Evolutionary conservation across 2,329 filamentous ascomycete species (phyloP).

Genomic region (Trichoderma endophyticum): DNA sequence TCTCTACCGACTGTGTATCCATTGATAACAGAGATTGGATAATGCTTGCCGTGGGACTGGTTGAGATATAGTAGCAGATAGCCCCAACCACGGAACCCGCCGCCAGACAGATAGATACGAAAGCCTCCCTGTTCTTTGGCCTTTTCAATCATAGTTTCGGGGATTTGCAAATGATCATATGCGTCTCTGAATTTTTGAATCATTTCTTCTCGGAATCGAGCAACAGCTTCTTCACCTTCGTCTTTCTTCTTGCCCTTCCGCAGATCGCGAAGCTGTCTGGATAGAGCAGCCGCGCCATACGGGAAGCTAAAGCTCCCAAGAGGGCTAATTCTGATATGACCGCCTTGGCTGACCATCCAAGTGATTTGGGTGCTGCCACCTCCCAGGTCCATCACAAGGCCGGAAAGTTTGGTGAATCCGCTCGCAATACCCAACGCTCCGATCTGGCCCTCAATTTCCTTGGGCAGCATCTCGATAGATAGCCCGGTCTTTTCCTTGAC

Average conservation of each 20-base stretch:
- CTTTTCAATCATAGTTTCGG: conserved; percentile 44
- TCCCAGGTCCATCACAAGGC: conserved; percentile 69
- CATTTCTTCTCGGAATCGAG: conserved; percentile 49
- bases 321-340: conserved; percentile 49
- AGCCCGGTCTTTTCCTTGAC: conserved; percentile 58
- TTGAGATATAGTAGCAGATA: conserved; percentile 61
- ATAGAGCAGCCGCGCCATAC: conserved; percentile 67
- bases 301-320: conserved; percentile 62
- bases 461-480: conserved; percentile 58
- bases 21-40: conserved; percentile 70
- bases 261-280: conserved; percentile 48
- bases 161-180: conserved; percentile 51
- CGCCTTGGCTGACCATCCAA: conserved; percentile 56
- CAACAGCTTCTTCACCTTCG: conserved; percentile 43
- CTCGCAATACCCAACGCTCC: conserved; percentile 66
- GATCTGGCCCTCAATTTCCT: conserved; percentile 63
- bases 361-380: conserved; percentile 68
- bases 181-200: conserved; percentile 49
- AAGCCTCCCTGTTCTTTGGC: conserved; percentile 47
- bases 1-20: conserved; percentile 54
- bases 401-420: conserved; percentile 57
- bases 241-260: conserved; percentile 36
- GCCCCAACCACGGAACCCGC: conserved; percentile 69
- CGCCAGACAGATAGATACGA: conserved; percentile 65
- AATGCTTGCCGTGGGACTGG: conserved; percentile 55